phyloP scores from a whole-genome alignment of 768 basidiomycete species.

The Kwoniella dejecticola region DNA sequence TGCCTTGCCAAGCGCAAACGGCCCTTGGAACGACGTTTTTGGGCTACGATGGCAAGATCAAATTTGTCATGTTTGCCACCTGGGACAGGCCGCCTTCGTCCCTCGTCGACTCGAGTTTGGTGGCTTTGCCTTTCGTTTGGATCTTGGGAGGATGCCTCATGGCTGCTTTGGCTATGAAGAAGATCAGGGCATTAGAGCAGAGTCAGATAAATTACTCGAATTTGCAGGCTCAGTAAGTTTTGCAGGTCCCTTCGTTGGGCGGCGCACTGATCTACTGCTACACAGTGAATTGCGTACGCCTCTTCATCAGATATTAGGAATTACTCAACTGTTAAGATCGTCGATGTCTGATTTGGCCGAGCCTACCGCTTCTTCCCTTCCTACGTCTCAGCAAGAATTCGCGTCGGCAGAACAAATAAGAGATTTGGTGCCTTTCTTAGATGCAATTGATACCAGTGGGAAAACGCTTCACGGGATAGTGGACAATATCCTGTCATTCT shows the following conservation, averaged over 20 bases:
- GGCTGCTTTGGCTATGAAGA: constrained; percentile 43
- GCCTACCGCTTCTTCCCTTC: constrained; percentile 6
- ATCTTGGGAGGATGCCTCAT: constrained; percentile 40
- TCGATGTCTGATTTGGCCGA: constrained; percentile 42
- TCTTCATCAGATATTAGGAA: constrained; percentile 50
- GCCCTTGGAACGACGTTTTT: constrained; percentile 32
- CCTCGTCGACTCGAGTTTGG: constrained; percentile 32
- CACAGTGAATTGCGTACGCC: constrained; percentile 50
- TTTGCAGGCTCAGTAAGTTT: constrained; percentile 51
- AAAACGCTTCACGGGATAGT: constrained; percentile 50
- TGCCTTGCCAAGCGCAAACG: constrained; percentile 35
- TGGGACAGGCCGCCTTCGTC: constrained; percentile 43
- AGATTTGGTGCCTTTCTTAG: constrained; percentile 46
- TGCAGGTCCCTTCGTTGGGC: too few species aligned
- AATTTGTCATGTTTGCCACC: constrained; percentile 38
- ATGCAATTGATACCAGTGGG: constrained; percentile 51
- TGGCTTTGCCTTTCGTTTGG: constrained; percentile 38
- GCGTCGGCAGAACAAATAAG: constrained; percentile 41
- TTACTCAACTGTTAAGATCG: constrained; percentile 45
- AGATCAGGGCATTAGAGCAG: constrained; percentile 41
- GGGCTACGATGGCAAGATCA: constrained; percentile 38
- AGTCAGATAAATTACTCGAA: constrained; percentile 50
- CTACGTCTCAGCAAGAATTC: constrained; percentile 5
- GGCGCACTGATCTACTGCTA: background rate
- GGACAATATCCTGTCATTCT: constrained; percentile 53